Conservation (phyloP, 2,329 filamentous ascomycete genomes). For the Fusarium continuum region DNA sequence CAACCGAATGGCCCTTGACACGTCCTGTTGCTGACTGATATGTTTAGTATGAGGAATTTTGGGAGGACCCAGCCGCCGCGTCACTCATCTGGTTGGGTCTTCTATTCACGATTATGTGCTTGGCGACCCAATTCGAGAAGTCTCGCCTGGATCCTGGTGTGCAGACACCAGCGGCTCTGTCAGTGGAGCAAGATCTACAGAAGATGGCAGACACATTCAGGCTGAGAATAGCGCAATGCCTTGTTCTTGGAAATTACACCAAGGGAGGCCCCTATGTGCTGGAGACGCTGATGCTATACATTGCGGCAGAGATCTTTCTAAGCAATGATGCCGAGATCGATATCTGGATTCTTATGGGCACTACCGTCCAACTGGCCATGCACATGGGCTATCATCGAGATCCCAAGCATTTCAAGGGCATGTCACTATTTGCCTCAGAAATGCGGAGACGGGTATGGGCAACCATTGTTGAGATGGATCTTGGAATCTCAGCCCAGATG, state of each 20-base stretch:
- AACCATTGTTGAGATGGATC: constrained; percentile 52
- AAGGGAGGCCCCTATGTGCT: constrained; percentile 54
- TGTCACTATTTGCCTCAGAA: constrained; percentile 54
- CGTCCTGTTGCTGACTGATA: rapidly evolving
- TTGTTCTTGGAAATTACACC: constrained; percentile 53
- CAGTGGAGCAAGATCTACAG: neutral
- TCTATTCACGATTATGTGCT: constrained; percentile 56
- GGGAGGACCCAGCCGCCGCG: constrained; percentile 49
- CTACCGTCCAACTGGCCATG: constrained; percentile 48
- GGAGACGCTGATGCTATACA: constrained; percentile 51
- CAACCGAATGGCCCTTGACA: neutral
- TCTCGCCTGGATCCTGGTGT: constrained; percentile 5
- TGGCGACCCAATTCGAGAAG: constrained; percentile 44
- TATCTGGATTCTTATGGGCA: constrained; percentile 49
- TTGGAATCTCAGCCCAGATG: constrained; percentile 55
- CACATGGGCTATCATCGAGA: constrained; percentile 58
- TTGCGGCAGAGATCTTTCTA: constrained; percentile 45
- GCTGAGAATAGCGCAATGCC: constrained; percentile 43
- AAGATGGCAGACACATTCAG: neutral
- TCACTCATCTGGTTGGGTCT: constrained; percentile 58
- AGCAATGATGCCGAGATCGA: constrained; percentile 46
- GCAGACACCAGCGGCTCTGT: neutral
- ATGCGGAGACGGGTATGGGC: constrained; percentile 58
- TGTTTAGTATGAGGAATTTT: constrained; percentile 55
- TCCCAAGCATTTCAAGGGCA: constrained; percentile 51